Conservation (phyloP, 2,329 filamentous ascomycete species). For the Arthroderma sp. region DNA sequence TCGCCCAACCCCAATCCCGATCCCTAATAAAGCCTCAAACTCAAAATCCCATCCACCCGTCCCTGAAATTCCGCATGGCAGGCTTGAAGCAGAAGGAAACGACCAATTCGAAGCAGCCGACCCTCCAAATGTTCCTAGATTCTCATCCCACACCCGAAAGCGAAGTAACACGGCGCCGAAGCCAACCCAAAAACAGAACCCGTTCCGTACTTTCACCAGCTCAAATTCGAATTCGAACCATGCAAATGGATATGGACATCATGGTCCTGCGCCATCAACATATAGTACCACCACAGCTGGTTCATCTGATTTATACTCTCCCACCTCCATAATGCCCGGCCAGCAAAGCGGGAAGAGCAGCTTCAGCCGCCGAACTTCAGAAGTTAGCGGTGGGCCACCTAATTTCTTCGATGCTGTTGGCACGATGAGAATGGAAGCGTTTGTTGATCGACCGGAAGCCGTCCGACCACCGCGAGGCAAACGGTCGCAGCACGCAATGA, state of each 20-base stretch:
- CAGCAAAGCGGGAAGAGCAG: constrained; percentile 27
- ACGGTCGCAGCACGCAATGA: constrained; percentile 14
- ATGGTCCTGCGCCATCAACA: constrained; percentile 25
- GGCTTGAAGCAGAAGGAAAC: constrained; percentile 15
- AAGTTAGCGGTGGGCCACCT: constrained; percentile 33
- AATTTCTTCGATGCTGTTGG: constrained; percentile 79
- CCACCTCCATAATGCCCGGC: constrained; percentile 16
- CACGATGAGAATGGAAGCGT: constrained; percentile 93
- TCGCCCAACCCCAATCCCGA: constrained; percentile 28
- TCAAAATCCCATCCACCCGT: constrained; percentile 15
- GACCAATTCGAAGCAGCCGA: constrained; percentile 30
- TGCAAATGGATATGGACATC: not conserved
- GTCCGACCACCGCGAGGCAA: constrained; percentile 15
- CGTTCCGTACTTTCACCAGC: constrained; percentile 65
- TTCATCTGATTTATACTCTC: constrained; percentile 46
- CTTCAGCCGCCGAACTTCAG: constrained; percentile 40
- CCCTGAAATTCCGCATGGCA: constrained; percentile 19
- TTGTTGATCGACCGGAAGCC: constrained; percentile 49
- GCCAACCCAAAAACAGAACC: constrained; percentile 43
- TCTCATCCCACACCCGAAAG: constrained; percentile 60
- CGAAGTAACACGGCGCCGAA: constrained; percentile 78
- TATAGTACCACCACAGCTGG: constrained; percentile 45
- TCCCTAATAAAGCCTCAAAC: constrained; percentile 24
- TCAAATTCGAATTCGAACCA: too few species aligned
- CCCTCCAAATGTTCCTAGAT: constrained; percentile 41